Evolutionary conservation across 1,284 basidiomycete species (phyloP).

Genomic region (Leccinum subfulvum): DNA sequence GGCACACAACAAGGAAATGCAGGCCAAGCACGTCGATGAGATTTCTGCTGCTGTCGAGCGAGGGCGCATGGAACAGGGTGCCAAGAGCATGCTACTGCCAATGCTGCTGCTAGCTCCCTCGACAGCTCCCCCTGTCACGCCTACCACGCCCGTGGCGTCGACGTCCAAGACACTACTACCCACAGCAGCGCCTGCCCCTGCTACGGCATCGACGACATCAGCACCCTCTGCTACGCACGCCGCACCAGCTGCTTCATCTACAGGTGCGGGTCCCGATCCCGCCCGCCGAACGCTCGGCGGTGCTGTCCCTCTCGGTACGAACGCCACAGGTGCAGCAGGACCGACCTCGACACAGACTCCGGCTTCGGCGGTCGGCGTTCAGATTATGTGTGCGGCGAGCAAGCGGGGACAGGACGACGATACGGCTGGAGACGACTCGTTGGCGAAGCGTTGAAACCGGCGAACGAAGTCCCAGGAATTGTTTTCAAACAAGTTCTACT

Average conservation of each 20-base stretch:
- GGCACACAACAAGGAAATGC: constrained; percentile 46
- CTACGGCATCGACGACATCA: constrained; percentile 22
- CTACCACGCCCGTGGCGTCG: constrained; percentile 26
- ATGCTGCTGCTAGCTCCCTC: constrained; percentile 16
- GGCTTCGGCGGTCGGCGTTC: constrained; percentile 36
- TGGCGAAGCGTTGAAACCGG: constrained; percentile 53
- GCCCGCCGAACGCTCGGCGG: constrained; percentile 30
- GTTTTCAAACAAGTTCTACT: too few relatives aligned
- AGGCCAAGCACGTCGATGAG: constrained; percentile 51
- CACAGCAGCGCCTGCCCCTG: constrained; percentile 19
- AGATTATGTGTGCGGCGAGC: constrained; percentile 64
- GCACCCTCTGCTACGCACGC: constrained; percentile 5
- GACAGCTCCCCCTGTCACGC: constrained; percentile 19
- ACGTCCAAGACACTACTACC: constrained; percentile 10
- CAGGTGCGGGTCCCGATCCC: constrained; percentile 13
- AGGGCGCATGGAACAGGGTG: constrained; percentile 58
- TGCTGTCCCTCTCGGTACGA: constrained; percentile 23
- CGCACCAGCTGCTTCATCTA: constrained; percentile 12
- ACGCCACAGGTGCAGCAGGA: constrained; percentile 1
- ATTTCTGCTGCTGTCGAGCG: constrained; percentile 63
- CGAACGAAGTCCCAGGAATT: too few relatives aligned
- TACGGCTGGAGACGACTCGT: constrained; percentile 49
- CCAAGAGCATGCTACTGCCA: constrained; percentile 45
- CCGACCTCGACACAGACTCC: not conserved
- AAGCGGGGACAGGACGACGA: constrained; percentile 68